A percentile compares a stretch with the other conserved stretches of the same genome.
Evolutionary conservation across 371 early-diverging fungal genomes (phyloP).

Genomic region (Actinomortierella ambigua): DNA sequence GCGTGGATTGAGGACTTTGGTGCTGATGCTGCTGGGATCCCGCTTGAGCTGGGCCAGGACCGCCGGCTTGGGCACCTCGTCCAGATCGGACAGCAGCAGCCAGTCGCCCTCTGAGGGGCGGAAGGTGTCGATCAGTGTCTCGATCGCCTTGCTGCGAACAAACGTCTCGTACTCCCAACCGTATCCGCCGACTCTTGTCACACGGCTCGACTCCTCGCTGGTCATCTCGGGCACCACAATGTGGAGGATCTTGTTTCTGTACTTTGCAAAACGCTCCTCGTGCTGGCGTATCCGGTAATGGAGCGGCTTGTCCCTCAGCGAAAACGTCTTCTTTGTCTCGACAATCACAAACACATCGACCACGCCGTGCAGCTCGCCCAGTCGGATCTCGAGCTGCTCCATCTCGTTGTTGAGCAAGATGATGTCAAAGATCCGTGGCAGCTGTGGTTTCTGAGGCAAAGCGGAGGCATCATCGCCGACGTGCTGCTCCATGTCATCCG

Average conservation of each 20-base stretch:
- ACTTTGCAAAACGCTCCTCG: slow-evolving; percentile 8
- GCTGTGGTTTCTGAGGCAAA: not conserved
- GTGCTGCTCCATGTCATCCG: no score
- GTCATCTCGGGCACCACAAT: slow-evolving; percentile 5
- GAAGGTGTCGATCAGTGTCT: slow-evolving; percentile 1
- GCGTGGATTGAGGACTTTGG: no score
- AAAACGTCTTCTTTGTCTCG: slow-evolving; percentile 13
- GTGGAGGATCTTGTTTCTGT: slow-evolving; percentile 9
- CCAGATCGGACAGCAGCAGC: slow-evolving; percentile 23
- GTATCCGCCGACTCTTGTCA: not conserved
- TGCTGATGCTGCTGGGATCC: no score
- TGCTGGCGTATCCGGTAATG: slow-evolving; percentile 1
- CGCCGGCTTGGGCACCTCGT: slow-evolving; percentile 11
- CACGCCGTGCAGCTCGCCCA: slow-evolving; percentile 14
- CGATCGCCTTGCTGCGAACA: slow-evolving; percentile 7
- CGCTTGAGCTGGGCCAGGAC: not conserved
- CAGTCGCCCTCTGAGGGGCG: slow-evolving; percentile 16
- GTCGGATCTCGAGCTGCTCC: slow-evolving; percentile 12
- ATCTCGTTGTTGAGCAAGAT: slow-evolving; percentile 18
- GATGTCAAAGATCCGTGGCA: slow-evolving; percentile 9
- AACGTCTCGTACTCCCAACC: slow-evolving; percentile 4
- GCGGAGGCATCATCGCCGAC: no score
- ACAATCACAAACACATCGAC: slow-evolving; percentile 22
- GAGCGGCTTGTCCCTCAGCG: slow-evolving; percentile 7
- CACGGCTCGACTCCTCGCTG: not conserved